Conservation (phyloP, 1,284 basidiomycete genomes). For the Paramarasmius palmivorus region DNA sequence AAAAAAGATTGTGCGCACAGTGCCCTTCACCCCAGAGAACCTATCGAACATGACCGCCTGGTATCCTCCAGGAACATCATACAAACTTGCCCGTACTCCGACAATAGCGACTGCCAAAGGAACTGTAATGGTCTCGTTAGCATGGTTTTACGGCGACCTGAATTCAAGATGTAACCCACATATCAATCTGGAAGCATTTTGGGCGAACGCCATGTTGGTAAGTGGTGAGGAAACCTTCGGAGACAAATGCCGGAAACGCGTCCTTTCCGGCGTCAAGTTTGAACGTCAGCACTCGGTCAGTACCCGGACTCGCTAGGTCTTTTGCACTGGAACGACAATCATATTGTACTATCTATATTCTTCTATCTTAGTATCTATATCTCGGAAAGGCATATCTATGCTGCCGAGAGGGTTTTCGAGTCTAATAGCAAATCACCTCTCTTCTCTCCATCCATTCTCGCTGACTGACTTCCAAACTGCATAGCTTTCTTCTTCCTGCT, state of each 20-base stretch:
- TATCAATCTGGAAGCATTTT: constrained; percentile 14
- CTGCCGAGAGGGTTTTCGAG: too few relatives aligned
- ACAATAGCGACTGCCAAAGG: constrained; percentile 73
- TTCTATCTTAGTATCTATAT: too few relatives aligned
- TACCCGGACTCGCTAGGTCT: too few relatives aligned
- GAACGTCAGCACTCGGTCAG: neutral
- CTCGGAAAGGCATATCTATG: too few relatives aligned
- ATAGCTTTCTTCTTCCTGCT: constrained; percentile 88
- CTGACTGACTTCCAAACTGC: constrained; percentile 95
- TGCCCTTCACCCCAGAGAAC: constrained; percentile 88
- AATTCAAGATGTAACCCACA: neutral
- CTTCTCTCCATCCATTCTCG: constrained; percentile 77
- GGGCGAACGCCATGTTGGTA: constrained; percentile 13
- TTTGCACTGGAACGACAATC: too few relatives aligned
- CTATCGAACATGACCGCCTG: constrained; percentile 98
- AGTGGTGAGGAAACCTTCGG: neutral
- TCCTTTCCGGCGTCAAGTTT: constrained; percentile 5
- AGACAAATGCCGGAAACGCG: constrained; percentile 6
- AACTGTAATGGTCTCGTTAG: constrained; percentile 44
- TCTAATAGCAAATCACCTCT: constrained; percentile 46
- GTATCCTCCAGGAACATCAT: constrained; percentile 93
- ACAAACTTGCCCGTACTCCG: constrained; percentile 76
- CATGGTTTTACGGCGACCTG: neutral
- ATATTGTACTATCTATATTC: too few relatives aligned
- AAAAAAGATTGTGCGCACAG: too few relatives aligned